phyloP scores from a whole-genome alignment of 257 asterid species.

The Rhazya stricta region DNA sequence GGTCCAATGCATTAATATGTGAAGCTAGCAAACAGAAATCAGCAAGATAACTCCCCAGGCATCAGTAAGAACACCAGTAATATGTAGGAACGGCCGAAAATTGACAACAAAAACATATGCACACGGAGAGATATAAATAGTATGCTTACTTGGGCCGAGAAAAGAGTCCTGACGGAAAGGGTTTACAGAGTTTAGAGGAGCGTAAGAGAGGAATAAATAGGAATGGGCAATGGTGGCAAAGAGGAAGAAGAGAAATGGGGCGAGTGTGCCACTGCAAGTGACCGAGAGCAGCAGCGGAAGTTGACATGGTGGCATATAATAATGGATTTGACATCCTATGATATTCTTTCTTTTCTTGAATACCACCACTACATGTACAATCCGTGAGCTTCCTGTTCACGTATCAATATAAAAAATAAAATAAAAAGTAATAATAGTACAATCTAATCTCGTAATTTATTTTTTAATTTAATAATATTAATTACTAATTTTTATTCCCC shows the following conservation, averaged over 20 bases:
- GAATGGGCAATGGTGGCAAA: neutral
- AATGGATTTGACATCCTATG: neutral
- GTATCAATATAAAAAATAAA: no score
- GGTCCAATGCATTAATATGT: neutral
- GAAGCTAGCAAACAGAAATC: neutral
- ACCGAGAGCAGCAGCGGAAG: neutral
- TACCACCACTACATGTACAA: no score
- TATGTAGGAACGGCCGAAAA: neutral
- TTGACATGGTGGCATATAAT: neutral
- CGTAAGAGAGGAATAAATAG: neutral
- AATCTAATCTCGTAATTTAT: no score
- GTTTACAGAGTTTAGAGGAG: conserved; percentile 9
- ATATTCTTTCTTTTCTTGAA: neutral
- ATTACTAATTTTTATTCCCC: no score
- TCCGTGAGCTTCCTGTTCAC: no score
- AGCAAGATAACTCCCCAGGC: neutral
- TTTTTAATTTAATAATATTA: no score
- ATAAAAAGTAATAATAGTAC: no score
- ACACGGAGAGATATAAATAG: no score
- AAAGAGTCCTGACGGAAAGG: conserved; percentile 11
- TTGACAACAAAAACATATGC: neutral
- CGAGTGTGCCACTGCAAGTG: conserved; percentile 9
- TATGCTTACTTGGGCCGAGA: conserved; percentile 18
- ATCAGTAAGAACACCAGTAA: neutral
- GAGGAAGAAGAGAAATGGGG: conserved; percentile 5